phyloP scores from a whole-genome alignment of 805 yeast genomes.

The Komagataella kurtzmanii region DNA sequence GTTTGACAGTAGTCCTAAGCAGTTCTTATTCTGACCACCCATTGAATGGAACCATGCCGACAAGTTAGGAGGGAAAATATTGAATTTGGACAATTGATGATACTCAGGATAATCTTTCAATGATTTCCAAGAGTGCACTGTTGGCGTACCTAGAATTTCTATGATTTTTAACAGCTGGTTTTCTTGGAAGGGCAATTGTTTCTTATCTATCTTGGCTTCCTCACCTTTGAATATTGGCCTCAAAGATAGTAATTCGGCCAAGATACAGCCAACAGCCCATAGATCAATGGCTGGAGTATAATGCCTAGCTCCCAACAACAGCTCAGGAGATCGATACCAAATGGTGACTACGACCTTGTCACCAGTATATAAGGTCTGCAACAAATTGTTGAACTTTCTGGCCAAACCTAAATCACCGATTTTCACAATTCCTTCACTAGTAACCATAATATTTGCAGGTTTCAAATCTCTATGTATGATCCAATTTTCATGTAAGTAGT shows the following conservation, averaged over 20 bases:
- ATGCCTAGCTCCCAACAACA: conserved; percentile 81
- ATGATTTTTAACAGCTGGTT: conserved; percentile 84
- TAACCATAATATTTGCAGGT: conserved; percentile 97
- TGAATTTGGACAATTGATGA: conserved; percentile 42
- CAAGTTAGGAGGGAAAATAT: conserved; percentile 53
- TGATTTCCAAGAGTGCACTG: conserved; percentile 64
- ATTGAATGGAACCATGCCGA: conserved; percentile 78
- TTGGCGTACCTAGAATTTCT: conserved; percentile 90
- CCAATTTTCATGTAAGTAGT: conserved; percentile 92
- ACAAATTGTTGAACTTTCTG: conserved; percentile 71
- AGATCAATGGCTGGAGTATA: conserved; percentile 86
- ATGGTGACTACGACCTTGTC: conserved; percentile 95
- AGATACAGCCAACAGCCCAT: conserved; percentile 94
- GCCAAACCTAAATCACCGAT: conserved; percentile 94
- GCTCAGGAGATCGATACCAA: conserved; percentile 94
- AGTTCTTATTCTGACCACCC: conserved; percentile 60
- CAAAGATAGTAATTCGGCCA: conserved; percentile 80
- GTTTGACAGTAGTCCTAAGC: conserved; percentile 49
- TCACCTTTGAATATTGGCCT: conserved; percentile 96
- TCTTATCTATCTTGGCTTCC: conserved; percentile 92
- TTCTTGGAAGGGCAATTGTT: conserved; percentile 86
- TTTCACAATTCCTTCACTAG: conserved; percentile 79
- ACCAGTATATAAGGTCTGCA: conserved; percentile 79
- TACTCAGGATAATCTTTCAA: conserved; percentile 78
- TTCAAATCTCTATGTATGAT: conserved; percentile 88